Base-by-base conservation (phyloP, 1,284 basidiomycete genomes). In the Heterobasidion annosum region DNA sequence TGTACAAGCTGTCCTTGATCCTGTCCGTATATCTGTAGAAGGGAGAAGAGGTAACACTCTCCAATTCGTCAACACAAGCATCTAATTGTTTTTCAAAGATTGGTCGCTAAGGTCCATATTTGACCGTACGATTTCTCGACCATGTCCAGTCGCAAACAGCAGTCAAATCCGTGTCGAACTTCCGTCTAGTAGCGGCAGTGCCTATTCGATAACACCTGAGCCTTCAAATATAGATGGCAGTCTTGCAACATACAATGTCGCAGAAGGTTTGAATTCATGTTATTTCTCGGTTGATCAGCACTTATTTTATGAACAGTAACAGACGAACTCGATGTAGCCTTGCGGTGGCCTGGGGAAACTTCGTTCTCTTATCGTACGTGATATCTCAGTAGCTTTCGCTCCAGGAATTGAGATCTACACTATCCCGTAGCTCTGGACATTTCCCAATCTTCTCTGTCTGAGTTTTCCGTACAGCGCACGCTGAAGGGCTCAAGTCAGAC, bases 1-100 rank as follows among this genome's bases (percentile, higher is more conserved):
- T n/a, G 86, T 92, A 63, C 91, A 93, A 61, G 81, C 85, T 2
- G 86, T 98, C 3, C 80, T 87, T 32, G 85, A 96, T 65, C 88
- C 94, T 10, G 73, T 93, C 15, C 79, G 89, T 50, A 65, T 66
- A 59, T 73, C 76, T 37, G 58, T 66, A 43, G 69, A 73, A 54
- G 68, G 71, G 61, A 73, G 76, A 64, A 76, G 82, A 76, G 83
- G 92, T 86, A 57, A 25, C 25, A 25, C 25, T 25, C 25, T 25
- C 4, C 25, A 25, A 25, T 1, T 25, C 25, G 25, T 25, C 25
- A 25, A 25, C 25, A 25, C 25, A 4, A 25, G 43, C 37, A 15
- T 57, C 10, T 48, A 19, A 3, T 16, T 43, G 4, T 15, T 18
- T 25, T 35, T 8, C 35, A 16, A 49, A 91, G 91, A 91, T 67